Evolutionary conservation across 139 green algal species (phyloP), one percentile per base, ranked within the genome.

Genomic region (Chlamydomonas sphaeroides): DNA sequence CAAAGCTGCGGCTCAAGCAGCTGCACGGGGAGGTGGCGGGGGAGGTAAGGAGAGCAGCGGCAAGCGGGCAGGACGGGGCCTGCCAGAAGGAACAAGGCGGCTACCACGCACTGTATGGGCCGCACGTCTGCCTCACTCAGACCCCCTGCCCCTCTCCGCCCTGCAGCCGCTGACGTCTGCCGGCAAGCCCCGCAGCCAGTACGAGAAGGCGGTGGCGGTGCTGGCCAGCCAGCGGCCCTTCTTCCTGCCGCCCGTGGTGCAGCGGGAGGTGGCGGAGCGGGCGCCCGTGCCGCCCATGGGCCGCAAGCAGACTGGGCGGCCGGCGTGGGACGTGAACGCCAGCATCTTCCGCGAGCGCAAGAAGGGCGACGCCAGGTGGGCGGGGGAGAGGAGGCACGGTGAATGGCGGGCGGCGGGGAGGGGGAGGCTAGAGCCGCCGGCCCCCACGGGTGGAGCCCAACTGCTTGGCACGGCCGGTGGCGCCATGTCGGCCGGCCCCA

Each of bases 211-310:
- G 0, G 30, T 80, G 42, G 74, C 65, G 0, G 71, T 80, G 74
- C 39, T 80, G 57, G 59, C 85, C 69, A 41, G 66, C 20, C 69
- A 88, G 7, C 77, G 84, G 0, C 84, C 84, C 15, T 88, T 76
- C 84, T 88, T 88, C 77, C 68, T 88, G 38, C 84, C 84, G n/a
- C 84, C 84, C 23, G 41, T 88, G 14, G 38, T 75, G 7, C 5
- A 42, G 1, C 57, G 57, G 21, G 75, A 84, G 57, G 3, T 15
- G 6, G 75, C 77, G 57, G 41, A 84, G 75, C 68, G 83, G 42
- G 59, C 68, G 7, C 75, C 66, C 32, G 66, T 88, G 75, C 53
- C 78, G 65, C 71, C 78, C 41, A 48, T 49, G n/a, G 74, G 39
- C 4, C 59, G 41, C 0, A 42, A 39, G 38, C 39, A 21, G 3